A percentile compares a stretch with the other conserved stretches of the same genome.
Evolutionary conservation across 2,329 filamentous ascomycete genomes (phyloP).

Genomic region (Nakataea oryzae): DNA sequence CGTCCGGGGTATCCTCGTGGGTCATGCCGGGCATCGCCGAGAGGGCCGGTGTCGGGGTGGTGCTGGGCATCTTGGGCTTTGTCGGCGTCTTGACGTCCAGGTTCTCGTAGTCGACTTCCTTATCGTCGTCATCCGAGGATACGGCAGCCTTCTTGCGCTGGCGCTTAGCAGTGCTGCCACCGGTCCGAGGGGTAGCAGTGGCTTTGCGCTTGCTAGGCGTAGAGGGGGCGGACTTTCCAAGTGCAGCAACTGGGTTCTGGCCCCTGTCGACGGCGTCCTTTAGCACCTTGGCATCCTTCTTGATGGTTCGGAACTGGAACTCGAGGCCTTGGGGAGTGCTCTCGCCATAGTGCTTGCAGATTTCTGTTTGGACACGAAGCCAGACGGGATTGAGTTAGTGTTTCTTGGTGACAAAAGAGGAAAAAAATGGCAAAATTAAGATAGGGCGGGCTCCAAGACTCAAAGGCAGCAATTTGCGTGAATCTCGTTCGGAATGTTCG

Average conservation of each 20-base stretch:
- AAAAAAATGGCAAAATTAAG: not conserved
- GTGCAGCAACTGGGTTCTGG: conserved; percentile 28
- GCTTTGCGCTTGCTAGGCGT: conserved; percentile 15
- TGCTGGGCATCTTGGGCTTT: not conserved
- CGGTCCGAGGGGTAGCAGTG: not conserved
- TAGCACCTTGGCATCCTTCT: conserved; percentile 39
- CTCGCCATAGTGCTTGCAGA: conserved; percentile 48
- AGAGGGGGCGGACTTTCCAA: conserved; percentile 12
- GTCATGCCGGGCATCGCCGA: not conserved
- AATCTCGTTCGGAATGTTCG: not conserved
- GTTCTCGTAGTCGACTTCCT: conserved; percentile 17
- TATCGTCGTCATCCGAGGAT: conserved; percentile 13
- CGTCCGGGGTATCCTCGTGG: not conserved
- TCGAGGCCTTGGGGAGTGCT: conserved; percentile 47
- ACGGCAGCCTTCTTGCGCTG: not conserved
- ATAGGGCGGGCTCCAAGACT: not conserved
- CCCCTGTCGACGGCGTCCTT: conserved; percentile 30
- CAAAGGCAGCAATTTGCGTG: too few species aligned
- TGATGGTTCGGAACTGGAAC: conserved; percentile 49
- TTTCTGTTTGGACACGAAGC: conserved; percentile 29
- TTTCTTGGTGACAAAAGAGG: not conserved
- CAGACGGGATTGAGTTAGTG: not conserved
- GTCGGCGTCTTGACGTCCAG: conserved; percentile 15
- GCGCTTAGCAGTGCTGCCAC: conserved; percentile 3
- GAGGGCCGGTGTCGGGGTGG: not conserved